Conservation (phyloP, 305 asterid species). For the Withania somnifera region DNA sequence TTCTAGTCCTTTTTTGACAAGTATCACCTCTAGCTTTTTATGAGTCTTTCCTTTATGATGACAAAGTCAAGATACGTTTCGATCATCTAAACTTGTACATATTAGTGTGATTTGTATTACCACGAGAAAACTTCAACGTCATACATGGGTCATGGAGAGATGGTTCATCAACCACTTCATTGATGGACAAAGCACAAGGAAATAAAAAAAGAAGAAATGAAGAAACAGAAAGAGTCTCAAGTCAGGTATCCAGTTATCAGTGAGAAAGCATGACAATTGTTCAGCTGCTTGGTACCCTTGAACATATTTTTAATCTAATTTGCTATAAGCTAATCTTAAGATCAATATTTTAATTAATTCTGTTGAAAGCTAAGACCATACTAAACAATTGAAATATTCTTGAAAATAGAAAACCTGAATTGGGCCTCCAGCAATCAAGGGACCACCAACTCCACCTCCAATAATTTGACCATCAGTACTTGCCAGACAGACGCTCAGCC, state of each 20-base stretch:
- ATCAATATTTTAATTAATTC: background rate
- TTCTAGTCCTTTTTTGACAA: background rate
- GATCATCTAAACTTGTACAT: background rate
- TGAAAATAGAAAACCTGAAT: constrained; percentile 29
- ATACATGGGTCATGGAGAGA: background rate
- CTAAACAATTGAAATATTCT: background rate
- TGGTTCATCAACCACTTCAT: background rate
- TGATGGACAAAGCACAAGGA: background rate
- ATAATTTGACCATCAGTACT: constrained; percentile 47
- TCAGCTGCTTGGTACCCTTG: background rate
- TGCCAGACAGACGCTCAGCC: constrained; percentile 44
- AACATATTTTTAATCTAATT: background rate
- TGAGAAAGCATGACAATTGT: background rate
- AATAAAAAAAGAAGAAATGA: background rate
- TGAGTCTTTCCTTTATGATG: background rate
- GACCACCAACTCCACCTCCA: constrained; percentile 61
- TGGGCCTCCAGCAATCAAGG: constrained; percentile 53
- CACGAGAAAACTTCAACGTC: background rate
- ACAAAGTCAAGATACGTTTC: background rate
- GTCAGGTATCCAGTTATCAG: background rate
- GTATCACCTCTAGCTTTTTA: background rate
- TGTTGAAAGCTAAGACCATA: background rate
- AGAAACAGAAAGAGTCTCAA: background rate
- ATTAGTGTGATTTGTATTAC: background rate
- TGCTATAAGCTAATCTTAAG: background rate